Evolutionary conservation across 495 filamentous ascomycete genomes (phyloP).

Genomic region (Hypoxylon intermedium): DNA sequence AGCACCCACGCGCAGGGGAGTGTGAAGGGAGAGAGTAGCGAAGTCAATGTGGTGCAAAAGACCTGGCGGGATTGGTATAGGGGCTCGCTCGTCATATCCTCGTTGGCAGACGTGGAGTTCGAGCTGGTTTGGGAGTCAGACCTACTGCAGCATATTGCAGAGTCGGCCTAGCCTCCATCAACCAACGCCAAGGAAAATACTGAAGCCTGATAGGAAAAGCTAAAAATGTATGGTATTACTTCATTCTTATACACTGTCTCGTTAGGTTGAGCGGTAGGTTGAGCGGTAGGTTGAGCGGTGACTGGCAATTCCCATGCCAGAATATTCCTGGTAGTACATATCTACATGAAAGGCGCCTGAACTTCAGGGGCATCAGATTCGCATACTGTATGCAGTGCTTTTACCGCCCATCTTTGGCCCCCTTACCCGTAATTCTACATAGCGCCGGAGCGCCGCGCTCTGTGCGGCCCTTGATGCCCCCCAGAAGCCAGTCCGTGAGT

Average conservation of each 20-base stretch:
- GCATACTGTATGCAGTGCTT: constrained; percentile 3
- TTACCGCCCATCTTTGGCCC: constrained; percentile 12
- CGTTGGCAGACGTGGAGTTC: constrained; percentile 46
- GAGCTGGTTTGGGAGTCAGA: constrained; percentile 46
- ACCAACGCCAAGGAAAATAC: constrained; percentile 2
- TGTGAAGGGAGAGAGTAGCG: no score
- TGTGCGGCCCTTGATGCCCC: constrained; percentile 58
- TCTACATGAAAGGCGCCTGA: constrained; percentile 24
- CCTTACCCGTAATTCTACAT: constrained; percentile 19
- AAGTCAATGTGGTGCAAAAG: constrained; percentile 49
- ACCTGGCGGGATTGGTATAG: constrained; percentile 50
- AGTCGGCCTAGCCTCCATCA: constrained; percentile 11
- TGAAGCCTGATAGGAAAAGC: no score
- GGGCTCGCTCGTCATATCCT: constrained; percentile 42
- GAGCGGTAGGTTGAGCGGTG: constrained; percentile 33
- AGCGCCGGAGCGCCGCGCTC: constrained; percentile 40
- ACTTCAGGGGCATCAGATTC: background rate
- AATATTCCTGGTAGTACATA: constrained; percentile 27
- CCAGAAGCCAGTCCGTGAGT: constrained; percentile 87
- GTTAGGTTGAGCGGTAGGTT: constrained; percentile 34
- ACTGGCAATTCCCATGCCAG: constrained; percentile 19
- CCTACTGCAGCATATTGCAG: constrained; percentile 39
- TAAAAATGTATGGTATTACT: constrained; percentile 3
- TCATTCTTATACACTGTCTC: constrained; percentile 17
- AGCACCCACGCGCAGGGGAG: no score